Conservation (phyloP, 192 early-diverging fungal genomes). For the Bifiguratus adelaidae region DNA sequence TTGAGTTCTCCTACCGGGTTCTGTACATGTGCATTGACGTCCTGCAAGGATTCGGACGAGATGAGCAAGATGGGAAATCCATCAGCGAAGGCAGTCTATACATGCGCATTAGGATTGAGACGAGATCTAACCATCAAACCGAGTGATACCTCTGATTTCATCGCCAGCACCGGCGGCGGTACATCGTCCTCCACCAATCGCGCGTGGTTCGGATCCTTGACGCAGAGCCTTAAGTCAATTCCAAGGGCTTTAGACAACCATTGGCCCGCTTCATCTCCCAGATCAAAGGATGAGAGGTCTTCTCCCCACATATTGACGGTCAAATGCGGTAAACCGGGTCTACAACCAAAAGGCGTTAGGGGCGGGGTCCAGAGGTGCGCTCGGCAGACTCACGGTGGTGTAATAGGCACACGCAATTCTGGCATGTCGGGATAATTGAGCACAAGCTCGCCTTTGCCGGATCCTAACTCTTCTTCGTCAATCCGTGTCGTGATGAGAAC, state of each 20-base stretch:
- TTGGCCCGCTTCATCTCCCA: neutral
- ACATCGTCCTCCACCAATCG: neutral
- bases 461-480: neutral
- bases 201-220: neutral
- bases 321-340: neutral
- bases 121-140: neutral
- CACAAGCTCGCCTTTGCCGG: neutral
- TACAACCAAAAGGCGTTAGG: too few species aligned
- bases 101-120: neutral
- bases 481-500: neutral
- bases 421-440: neutral
- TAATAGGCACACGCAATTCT: neutral
- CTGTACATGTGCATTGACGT: slow-evolving; percentile 53
- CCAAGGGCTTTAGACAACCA: neutral
- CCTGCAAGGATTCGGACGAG: slow-evolving; percentile 39
- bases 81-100: slow-evolving; percentile 69
- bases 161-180: neutral
- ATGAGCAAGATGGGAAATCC: slow-evolving; percentile 62
- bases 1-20: slow-evolving; percentile 32
- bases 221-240: neutral
- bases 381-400: neutral
- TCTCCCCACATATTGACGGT: neutral
- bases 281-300: neutral
- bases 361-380: too few species aligned
- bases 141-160: neutral